Evolutionary conservation across 768 basidiomycete species (phyloP).

Genomic region (Mycena indigotica): DNA sequence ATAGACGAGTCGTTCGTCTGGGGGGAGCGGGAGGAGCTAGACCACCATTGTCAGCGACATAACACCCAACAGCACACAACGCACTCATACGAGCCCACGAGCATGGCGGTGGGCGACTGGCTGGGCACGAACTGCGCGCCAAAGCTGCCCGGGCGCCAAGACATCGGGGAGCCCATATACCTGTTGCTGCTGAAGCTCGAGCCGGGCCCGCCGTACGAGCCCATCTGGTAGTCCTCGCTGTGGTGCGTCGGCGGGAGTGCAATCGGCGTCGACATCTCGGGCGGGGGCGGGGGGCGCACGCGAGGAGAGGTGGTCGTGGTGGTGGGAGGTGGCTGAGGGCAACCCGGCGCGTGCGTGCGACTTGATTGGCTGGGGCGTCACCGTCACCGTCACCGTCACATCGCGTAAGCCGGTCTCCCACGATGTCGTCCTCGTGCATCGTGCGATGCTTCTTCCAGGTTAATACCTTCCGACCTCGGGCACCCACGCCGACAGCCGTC

Average conservation of each 20-base stretch:
- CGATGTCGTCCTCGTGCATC: too few species aligned
- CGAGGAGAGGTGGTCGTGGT: neutral
- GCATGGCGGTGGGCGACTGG: constrained; percentile 57
- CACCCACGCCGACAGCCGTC: too few species aligned
- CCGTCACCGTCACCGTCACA: too few species aligned
- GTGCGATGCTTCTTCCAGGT: too few species aligned
- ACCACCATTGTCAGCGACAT: too few species aligned
- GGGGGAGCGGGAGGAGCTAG: too few species aligned
- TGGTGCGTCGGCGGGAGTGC: constrained; percentile 35
- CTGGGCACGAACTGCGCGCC: constrained; percentile 65
- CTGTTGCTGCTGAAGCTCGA: constrained; percentile 64
- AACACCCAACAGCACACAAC: too few species aligned
- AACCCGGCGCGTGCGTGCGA: neutral
- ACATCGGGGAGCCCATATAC: constrained; percentile 72
- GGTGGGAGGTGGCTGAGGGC: neutral
- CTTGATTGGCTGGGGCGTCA: too few species aligned
- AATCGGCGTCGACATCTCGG: constrained; percentile 40
- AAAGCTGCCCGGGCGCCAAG: constrained; percentile 69
- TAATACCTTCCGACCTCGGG: too few species aligned
- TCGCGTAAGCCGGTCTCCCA: too few species aligned
- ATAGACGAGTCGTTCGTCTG: constrained; percentile 42
- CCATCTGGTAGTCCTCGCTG: constrained; percentile 34
- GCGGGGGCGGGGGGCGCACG: neutral
- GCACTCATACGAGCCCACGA: constrained; percentile 68
- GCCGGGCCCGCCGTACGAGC: constrained; percentile 52